A percentile compares a stretch with the other conserved stretches of the same genome.
Conservation (phyloP, 2,329 filamentous ascomycete species). For the Talaromyces sp. region DNA sequence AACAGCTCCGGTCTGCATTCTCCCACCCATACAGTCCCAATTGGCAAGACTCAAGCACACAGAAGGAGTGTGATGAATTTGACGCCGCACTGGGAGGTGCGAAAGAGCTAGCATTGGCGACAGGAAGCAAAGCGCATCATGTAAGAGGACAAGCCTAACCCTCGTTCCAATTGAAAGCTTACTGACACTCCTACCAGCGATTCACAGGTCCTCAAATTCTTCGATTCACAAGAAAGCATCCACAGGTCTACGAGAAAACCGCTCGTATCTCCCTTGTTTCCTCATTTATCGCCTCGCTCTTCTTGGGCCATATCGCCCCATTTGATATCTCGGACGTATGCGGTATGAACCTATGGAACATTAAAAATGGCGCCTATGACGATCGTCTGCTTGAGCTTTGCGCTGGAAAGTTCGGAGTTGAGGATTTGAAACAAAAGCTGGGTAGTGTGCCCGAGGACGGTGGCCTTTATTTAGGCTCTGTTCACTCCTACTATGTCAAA, state of each 20-base stretch:
- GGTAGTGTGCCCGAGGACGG: constrained; percentile 80
- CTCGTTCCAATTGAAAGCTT: background rate
- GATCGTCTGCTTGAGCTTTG: constrained; percentile 74
- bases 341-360: constrained; percentile 97
- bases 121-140: constrained; percentile 93
- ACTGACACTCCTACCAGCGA: constrained; percentile 56
- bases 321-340: constrained; percentile 94
- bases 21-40: constrained; percentile 89
- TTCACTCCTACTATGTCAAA: constrained; percentile 76
- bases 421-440: constrained; percentile 73
- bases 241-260: constrained; percentile 78
- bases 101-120: constrained; percentile 72
- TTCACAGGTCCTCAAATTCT: constrained; percentile 98
- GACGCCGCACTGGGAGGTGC: constrained; percentile 70
- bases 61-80: constrained; percentile 86
- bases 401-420: constrained; percentile 66
- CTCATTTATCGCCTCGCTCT: constrained; percentile 88
- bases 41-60: constrained; percentile 97
- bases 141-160: constrained; percentile 53
- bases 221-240: constrained; percentile 77
- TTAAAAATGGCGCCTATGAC: constrained; percentile 72
- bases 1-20: constrained; percentile 74
- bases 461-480: constrained; percentile 72
- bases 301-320: constrained; percentile 82
- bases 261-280: constrained; percentile 89